A percentile compares a stretch with the other conserved stretches of the same genome.
Evolutionary conservation across 2,329 filamentous ascomycete genomes (phyloP).

Genomic region (Xylariales sp.): DNA sequence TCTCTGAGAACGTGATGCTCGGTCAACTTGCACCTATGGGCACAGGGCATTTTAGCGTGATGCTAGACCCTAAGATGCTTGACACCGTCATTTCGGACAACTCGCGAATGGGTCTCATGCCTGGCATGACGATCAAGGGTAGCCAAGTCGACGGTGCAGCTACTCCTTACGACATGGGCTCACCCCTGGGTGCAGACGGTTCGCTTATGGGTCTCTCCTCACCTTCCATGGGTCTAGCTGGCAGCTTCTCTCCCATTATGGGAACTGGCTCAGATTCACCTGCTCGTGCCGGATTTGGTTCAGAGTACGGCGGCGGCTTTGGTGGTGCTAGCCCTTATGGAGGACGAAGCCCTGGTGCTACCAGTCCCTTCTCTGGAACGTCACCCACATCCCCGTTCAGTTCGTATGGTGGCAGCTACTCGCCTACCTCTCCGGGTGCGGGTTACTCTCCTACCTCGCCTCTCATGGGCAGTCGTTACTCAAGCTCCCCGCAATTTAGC

Average conservation of each 20-base stretch:
- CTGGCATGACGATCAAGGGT: constrained; percentile 72
- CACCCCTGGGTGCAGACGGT: constrained; percentile 66
- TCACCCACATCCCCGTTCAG: constrained; percentile 63
- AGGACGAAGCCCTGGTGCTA: constrained; percentile 63
- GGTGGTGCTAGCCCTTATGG: constrained; percentile 62
- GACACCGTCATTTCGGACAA: constrained; percentile 94
- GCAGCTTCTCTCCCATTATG: constrained; percentile 74
- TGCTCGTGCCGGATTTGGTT: constrained; percentile 59
- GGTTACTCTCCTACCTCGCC: constrained; percentile 77
- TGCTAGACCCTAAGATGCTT: constrained; percentile 91
- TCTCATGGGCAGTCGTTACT: constrained; percentile 52
- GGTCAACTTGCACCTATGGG: constrained; percentile 96
- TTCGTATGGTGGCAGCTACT: constrained; percentile 55
- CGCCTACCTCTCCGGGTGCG: constrained; percentile 70
- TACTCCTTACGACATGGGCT: constrained; percentile 89
- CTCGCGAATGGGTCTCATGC: constrained; percentile 76
- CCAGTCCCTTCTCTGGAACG: constrained; percentile 69
- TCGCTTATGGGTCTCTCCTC: constrained; percentile 56
- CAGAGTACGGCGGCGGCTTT: constrained; percentile 51
- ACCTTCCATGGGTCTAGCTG: constrained; percentile 44
- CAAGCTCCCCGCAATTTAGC: constrained; percentile 59
- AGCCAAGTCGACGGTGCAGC: constrained; percentile 75
- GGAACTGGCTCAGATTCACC: constrained; percentile 67
- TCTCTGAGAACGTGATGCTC: constrained; percentile 98
- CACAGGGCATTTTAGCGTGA: constrained; percentile 91